Base-by-base conservation (phyloP, 164 flowering plant species). In the Euptelea pleiosperma region DNA sequence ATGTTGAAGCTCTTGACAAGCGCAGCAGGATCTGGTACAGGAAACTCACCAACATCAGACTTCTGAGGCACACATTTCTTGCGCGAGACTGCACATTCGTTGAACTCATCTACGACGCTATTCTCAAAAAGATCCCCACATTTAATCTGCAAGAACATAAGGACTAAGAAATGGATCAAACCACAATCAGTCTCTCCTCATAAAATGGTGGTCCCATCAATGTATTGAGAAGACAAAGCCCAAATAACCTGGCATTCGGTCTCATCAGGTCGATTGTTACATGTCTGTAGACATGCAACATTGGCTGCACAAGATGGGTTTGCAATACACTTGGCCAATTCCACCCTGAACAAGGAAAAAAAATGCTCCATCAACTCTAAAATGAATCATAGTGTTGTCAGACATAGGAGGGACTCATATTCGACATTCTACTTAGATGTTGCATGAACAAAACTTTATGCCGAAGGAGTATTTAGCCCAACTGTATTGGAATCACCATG, bases 301-400 rank as follows among this genome's bases (percentile, higher is more conserved):
- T 89, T 93, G 46, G 97, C 96, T 44, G 98, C 98, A 77, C 98
- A 93, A 60, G 85, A 73, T 53, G 98, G 98, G 66, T 89, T 89
- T 41, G 86, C 66, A 33, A 93, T 83, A 77, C 98, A 93, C 78
- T 87, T 87, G 22, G 87, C 96, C 57, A 93, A 76, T 71, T 93
- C 98, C 48, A 87, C 12, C 85, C 97, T 89, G 76, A 21, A 68
- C 54, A 68, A 41, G 21, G 39, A 42, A 37, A 21, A 6, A 45
- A 30, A 54, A 22, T 30, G 25, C 21, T 43, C 36, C 24, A 44
- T 55, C 18, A 59, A 65, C 49, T 21, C 11, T 7, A 47, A 18
- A 16, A 35, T 50, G 59, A 35, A 8, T 24, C 12, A 26, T 11
- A 26, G 8, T 30, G 30, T 42, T 42, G 14, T 56, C 28, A 8